Evolutionary conservation across 352 stramenopile species (phyloP).

Genomic region (Pythium angustatum): DNA sequence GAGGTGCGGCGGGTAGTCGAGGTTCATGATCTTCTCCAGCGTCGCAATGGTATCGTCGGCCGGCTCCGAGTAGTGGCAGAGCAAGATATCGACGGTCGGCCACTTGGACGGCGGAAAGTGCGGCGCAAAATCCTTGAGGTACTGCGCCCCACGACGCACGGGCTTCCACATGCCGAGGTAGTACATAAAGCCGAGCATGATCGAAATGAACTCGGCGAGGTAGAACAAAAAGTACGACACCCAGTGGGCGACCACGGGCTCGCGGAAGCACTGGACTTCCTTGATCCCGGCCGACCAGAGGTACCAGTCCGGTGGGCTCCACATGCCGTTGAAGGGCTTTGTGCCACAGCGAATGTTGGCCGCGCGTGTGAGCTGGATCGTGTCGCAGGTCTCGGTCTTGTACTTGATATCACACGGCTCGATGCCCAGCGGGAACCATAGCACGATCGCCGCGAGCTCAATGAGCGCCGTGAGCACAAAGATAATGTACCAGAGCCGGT

Average conservation of each 20-base stretch:
- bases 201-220: conserved; percentile 39
- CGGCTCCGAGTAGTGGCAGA: conserved; percentile 57
- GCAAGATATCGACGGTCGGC: conserved; percentile 45
- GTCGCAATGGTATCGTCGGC: conserved; percentile 51
- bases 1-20: conserved; percentile 53
- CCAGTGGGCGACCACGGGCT: conserved; percentile 42
- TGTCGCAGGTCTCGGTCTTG: conserved; percentile 50
- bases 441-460: conserved; percentile 73
- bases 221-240: conserved; percentile 41
- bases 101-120: conserved; percentile 43
- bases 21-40: conserved; percentile 45
- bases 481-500: conserved; percentile 79
- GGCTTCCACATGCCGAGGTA: conserved; percentile 54
- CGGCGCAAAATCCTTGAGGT: conserved; percentile 49
- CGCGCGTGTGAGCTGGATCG: conserved; percentile 58
- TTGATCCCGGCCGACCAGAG: conserved; percentile 48
- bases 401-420: conserved; percentile 65
- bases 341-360: conserved; percentile 43
- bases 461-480: conserved; percentile 70
- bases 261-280: conserved; percentile 50
- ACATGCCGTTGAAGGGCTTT: conserved; percentile 58
- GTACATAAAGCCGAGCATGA: conserved; percentile 40
- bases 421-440: conserved; percentile 84
- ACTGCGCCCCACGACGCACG: conserved; percentile 47
- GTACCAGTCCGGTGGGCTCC: conserved; percentile 37